A percentile compares a stretch with the other conserved stretches of the same genome.
Evolutionary conservation across 768 basidiomycete species (phyloP).

Genomic region (Lyophyllum decastes): DNA sequence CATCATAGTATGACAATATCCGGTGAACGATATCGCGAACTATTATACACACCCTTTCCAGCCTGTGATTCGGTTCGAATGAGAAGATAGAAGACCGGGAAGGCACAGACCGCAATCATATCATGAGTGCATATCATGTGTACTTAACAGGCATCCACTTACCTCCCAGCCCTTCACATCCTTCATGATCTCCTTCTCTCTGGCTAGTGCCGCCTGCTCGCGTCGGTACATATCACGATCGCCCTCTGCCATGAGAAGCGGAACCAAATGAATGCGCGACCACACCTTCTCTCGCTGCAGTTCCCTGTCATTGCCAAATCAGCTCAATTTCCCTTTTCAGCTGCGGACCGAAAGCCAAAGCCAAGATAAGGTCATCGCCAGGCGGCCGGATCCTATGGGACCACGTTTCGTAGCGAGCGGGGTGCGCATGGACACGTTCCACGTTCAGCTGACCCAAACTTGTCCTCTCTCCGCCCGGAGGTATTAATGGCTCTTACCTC

Average conservation of each 20-base stretch:
- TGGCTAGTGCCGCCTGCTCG: conserved; percentile 68
- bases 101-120: conserved; percentile 21
- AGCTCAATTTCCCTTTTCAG: conserved; percentile 41
- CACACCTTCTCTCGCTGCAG: conserved; percentile 90
- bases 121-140: conserved; percentile 22
- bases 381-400: conserved; percentile 62
- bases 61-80: conserved; percentile 45
- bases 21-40: conserved; percentile 62
- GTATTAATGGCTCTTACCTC: conserved; percentile 53
- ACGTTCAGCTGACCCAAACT: conserved; percentile 57
- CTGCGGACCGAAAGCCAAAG: conserved; percentile 40
- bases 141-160: conserved; percentile 33
- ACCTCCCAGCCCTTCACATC: conserved; percentile 95
- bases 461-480: conserved; percentile 15
- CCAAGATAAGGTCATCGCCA: conserved; percentile 42
- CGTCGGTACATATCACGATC: conserved; percentile 90
- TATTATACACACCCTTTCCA: conserved; percentile 87
- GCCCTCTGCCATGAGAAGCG: conserved; percentile 88
- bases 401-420: conserved; percentile 77
- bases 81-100: conserved; percentile 22
- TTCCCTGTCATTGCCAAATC: conserved; percentile 71
- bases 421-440: conserved; percentile 61
- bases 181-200: conserved; percentile 94
- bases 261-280: conserved; percentile 94
- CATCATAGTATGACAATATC: conserved; percentile 39